Conservation (phyloP, 371 early-diverging fungal species). For the Saksenaea vasiformis region DNA sequence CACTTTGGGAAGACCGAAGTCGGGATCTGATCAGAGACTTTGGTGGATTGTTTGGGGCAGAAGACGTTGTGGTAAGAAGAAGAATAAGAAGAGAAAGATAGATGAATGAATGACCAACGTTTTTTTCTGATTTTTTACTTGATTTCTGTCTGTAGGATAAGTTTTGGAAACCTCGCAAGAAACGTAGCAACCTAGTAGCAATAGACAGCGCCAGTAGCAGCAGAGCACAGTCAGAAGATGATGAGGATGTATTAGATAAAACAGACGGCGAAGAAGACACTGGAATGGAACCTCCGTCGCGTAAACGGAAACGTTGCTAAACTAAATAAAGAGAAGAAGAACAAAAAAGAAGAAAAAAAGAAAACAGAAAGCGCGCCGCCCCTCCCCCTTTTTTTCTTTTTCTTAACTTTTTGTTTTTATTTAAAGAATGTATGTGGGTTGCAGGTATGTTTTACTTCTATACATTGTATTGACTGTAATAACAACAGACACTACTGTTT, state of each 20-base stretch:
- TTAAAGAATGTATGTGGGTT: too few species aligned
- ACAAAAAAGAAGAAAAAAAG: too few species aligned
- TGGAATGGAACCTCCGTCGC: neutral
- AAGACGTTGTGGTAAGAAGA: conserved; percentile 62
- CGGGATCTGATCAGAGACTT: conserved; percentile 75
- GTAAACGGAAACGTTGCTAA: conserved; percentile 1
- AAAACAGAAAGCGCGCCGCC: conserved; percentile 10
- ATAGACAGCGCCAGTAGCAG: conserved; percentile 6
- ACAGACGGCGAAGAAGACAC: conserved; percentile 6
- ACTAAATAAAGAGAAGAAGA: neutral
- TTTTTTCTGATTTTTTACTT: neutral
- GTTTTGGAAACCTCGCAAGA: conserved; percentile 5
- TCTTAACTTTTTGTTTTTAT: too few species aligned
- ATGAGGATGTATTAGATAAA: neutral
- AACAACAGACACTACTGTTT: too few species aligned
- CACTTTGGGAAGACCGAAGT: conserved; percentile 72
- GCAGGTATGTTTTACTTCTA: too few species aligned
- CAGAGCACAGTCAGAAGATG: conserved; percentile 8
- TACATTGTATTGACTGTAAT: too few species aligned
- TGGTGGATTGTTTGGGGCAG: conserved; percentile 70
- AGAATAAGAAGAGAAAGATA: neutral
- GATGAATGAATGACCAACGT: neutral
- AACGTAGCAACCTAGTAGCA: conserved; percentile 14
- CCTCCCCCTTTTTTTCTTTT: too few species aligned
- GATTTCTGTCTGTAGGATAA: conserved; percentile 12